Conservation (phyloP, 371 early-diverging fungal genomes). For the Amoeboaphelidium occidentale region DNA sequence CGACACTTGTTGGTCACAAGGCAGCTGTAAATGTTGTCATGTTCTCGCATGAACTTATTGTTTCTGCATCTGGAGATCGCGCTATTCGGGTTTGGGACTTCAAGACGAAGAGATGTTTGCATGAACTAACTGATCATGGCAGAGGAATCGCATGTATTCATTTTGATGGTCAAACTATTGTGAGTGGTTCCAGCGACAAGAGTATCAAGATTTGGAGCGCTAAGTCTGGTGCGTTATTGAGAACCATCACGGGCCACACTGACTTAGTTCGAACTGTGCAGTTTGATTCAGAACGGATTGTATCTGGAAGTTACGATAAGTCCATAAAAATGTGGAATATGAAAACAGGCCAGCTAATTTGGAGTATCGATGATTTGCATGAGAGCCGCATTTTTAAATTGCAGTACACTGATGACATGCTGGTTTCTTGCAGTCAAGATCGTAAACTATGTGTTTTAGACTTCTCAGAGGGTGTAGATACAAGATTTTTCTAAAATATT, state of each 20-base stretch:
- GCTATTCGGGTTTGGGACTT: conserved; percentile 20
- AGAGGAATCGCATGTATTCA: conserved; percentile 81
- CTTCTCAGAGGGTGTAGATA: too few relatives aligned
- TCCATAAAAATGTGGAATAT: conserved; percentile 84
- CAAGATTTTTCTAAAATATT: too few relatives aligned
- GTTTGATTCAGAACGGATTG: conserved; percentile 37
- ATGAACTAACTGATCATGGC: conserved; percentile 17
- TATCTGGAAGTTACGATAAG: conserved; percentile 73
- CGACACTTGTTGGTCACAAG: conserved; percentile 44
- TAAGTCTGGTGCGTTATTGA: conserved; percentile 40
- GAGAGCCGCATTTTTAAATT: too few relatives aligned
- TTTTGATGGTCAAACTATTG: conserved; percentile 61
- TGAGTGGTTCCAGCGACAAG: conserved; percentile 80
- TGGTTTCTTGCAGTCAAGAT: too few relatives aligned
- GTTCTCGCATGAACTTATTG: conserved; percentile 28
- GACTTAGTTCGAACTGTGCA: conserved; percentile 75
- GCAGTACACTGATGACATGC: too few relatives aligned
- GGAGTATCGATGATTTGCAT: too few relatives aligned
- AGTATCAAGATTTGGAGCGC: conserved; percentile 87
- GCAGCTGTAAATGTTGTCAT: conserved; percentile 74
- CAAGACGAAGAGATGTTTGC: conserved; percentile 7
- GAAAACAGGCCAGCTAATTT: too few relatives aligned
- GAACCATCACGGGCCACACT: conserved; percentile 54
- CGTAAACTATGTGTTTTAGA: too few relatives aligned
- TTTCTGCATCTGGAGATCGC: conserved; percentile 8